A percentile compares a stretch with the other conserved stretches of the same genome.
phyloP scores from a whole-genome alignment of 208 protist species.

The Trypanosoma cruzi region DNA sequence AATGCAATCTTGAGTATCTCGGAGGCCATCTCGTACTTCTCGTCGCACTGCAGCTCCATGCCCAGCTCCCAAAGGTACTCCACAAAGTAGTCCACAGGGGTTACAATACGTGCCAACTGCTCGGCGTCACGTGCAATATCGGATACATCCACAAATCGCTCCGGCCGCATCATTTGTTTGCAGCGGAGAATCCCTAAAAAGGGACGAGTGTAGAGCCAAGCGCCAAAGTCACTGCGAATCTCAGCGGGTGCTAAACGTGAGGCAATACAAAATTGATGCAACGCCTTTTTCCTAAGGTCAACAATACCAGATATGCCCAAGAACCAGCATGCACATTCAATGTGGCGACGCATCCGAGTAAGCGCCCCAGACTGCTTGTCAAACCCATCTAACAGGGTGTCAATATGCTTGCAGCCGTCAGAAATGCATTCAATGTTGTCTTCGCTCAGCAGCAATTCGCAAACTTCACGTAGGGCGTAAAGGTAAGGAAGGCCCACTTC shows the following conservation, averaged over 20 bases:
- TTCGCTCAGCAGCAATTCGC: constrained; percentile 44
- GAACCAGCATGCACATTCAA: constrained; percentile 77
- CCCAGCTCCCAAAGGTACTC: constrained; percentile 68
- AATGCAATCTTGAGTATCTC: constrained; percentile 64
- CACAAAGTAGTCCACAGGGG: constrained; percentile 79
- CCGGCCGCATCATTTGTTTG: constrained; percentile 63
- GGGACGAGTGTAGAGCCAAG: constrained; percentile 79
- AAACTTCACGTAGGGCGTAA: constrained; percentile 49
- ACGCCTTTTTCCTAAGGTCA: constrained; percentile 66
- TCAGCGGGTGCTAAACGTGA: constrained; percentile 65
- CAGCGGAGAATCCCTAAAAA: constrained; percentile 77
- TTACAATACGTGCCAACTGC: constrained; percentile 72
- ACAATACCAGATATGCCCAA: constrained; percentile 45
- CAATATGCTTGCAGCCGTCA: neutral
- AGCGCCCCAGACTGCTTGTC: constrained; percentile 51
- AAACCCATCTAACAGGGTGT: constrained; percentile 38
- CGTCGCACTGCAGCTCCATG: constrained; percentile 63
- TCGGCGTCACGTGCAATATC: constrained; percentile 64
- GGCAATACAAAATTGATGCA: constrained; percentile 61
- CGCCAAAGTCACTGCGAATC: constrained; percentile 74
- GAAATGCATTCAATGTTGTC: neutral
- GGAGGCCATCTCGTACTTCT: constrained; percentile 53
- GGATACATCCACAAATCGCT: constrained; percentile 67
- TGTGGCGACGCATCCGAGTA: constrained; percentile 66
- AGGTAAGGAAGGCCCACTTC: constrained; percentile 25